Evolutionary conservation across 2,329 filamentous ascomycete species (phyloP).

Genomic region (Capronia coronata): DNA sequence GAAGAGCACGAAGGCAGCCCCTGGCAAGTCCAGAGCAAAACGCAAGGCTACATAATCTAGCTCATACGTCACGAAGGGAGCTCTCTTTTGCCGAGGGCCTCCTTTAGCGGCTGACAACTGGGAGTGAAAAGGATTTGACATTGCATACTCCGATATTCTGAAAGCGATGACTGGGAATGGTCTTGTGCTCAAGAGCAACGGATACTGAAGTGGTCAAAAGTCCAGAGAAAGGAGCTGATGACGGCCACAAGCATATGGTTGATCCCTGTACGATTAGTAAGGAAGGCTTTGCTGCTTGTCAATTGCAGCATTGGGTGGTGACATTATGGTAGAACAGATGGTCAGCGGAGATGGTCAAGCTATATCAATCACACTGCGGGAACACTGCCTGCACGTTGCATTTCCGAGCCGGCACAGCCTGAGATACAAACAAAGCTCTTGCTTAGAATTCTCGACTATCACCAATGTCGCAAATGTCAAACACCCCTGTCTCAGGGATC

Average conservation of each 20-base stretch:
- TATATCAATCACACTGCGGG: too few species aligned
- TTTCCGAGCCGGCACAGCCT: too few species aligned
- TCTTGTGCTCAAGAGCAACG: too few species aligned
- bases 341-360: too few species aligned
- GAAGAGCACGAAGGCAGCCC: background rate
- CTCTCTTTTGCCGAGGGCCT: too few species aligned
- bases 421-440: background rate
- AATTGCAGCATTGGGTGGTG: background rate
- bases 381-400: background rate
- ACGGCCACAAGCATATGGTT: background rate
- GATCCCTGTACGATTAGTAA: background rate
- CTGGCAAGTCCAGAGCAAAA: background rate
- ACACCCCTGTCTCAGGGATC: slow-evolving; percentile 60
- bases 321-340: too few species aligned
- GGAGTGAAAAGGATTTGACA: too few species aligned
- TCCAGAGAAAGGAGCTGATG: too few species aligned
- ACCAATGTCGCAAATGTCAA: slow-evolving; percentile 78
- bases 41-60: background rate
- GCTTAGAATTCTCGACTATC: slow-evolving; percentile 68
- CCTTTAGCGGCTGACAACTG: too few species aligned
- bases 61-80: background rate
- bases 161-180: too few species aligned
- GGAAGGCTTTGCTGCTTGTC: background rate
- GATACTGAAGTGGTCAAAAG: too few species aligned
- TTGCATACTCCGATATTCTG: too few species aligned